Base-by-base conservation (phyloP, 83 land plant species). In the Picea abies region DNA sequence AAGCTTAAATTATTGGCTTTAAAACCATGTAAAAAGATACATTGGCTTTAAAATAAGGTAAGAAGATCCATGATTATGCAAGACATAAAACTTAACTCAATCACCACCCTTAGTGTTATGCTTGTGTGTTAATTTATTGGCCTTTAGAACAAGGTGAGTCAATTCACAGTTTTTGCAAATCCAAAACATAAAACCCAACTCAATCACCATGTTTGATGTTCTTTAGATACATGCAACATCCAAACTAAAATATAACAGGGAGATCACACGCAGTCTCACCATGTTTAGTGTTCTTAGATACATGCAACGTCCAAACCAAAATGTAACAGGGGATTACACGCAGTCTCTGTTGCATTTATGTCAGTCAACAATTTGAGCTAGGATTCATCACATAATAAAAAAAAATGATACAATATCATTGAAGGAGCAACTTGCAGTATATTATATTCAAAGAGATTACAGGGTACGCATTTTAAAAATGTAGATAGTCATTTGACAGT, bases 401-500 rank as follows among this genome's bases (percentile, higher is more conserved):
- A 64, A 84, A 3, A 87, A 87, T 63, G 89, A 91, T 12, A 84
- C 87, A 82, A 63, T 60, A 1, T 83, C 66, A 26, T 81, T 94
- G 41, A 92, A 91, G 84, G 99, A 95, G 89, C 90, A 91, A 63
- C 93, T 97, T 82, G 92, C 84, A 76, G 91, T 94, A 64, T 94
- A 91, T 81, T 97, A 95, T 82, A 85, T 92, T 32, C 83, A 88
- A 49, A 92, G 93, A 85, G 87, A 95, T 58, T 76, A 94, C 52
- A 94, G 89, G 99, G 99, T 95, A 88, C 17, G 39, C 23, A 16
- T 23, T 47, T 78, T 17, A 22, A 56, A 71, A 71, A 41, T 39
- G 49, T n/a, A 39, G 44, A 17, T 71, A n/a, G 17, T 23, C 29
- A 25, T 67, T 67, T 17, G 4, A 62, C 64, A 62, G 15, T 62